Conservation (phyloP, 257 asterid species). For the Ocimum tenuiflorum region DNA sequence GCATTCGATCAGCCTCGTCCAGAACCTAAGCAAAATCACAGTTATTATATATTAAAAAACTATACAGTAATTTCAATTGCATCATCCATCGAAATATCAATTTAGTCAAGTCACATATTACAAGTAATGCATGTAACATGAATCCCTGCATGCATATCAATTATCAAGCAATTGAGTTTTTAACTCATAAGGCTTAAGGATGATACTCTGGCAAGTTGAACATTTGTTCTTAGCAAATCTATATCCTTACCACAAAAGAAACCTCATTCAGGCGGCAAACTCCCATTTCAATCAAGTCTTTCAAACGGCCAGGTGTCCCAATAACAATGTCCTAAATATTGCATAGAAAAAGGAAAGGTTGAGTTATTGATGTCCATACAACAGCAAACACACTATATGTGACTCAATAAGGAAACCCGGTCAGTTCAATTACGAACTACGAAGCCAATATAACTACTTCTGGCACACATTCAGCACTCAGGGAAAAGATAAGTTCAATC, state of each 20-base stretch:
- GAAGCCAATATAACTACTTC: not conserved
- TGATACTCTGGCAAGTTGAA: not conserved
- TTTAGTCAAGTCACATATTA: not conserved
- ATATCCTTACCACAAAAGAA: conserved; percentile 72
- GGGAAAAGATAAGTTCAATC: not conserved
- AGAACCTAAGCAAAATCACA: conserved; percentile 49
- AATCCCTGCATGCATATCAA: not conserved
- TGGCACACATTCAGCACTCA: not conserved
- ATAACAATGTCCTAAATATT: conserved; percentile 76
- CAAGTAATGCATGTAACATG: not conserved
- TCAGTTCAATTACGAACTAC: not conserved
- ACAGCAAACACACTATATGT: not conserved
- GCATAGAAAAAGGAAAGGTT: conserved; percentile 5
- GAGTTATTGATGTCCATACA: conserved; percentile 1
- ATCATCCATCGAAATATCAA: not conserved
- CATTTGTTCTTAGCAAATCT: not conserved
- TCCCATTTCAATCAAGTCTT: conserved; percentile 88
- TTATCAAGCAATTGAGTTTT: not conserved
- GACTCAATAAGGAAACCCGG: too few relatives aligned
- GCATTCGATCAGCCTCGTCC: conserved; percentile 99
- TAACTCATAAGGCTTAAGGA: not conserved
- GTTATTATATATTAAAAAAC: not conserved
- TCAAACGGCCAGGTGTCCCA: conserved; percentile 97
- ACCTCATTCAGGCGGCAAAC: conserved; percentile 68
- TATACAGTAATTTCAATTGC: not conserved